phyloP scores from a whole-genome alignment of 23 red algal species.

The Gracilaria caudata region DNA sequence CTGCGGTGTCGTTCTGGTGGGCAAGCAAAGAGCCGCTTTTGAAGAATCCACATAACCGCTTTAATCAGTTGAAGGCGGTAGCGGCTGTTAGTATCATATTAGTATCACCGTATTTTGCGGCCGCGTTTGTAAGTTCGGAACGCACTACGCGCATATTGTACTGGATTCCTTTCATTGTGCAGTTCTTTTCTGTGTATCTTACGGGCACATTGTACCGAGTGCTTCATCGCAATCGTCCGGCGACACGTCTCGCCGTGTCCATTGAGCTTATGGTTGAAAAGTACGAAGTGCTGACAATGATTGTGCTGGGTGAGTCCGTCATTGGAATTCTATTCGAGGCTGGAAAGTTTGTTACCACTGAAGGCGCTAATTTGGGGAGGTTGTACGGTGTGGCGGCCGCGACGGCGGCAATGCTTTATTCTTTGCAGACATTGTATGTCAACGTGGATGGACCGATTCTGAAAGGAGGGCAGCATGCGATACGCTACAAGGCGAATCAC shows the following conservation, averaged over 20 bases:
- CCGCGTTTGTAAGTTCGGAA: slow-evolving; percentile 58
- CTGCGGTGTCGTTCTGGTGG: slow-evolving; percentile 16
- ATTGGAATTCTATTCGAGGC: slow-evolving; percentile 67
- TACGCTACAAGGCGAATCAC: slow-evolving; percentile 27
- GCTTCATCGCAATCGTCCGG: slow-evolving; percentile 34
- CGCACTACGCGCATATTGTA: slow-evolving; percentile 45
- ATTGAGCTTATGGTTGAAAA: slow-evolving; percentile 74
- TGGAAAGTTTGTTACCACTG: slow-evolving; percentile 40
- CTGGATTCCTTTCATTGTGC: slow-evolving; percentile 28
- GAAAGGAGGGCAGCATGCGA: slow-evolving; percentile 58
- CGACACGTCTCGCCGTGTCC: slow-evolving; percentile 41
- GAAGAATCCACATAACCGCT: slow-evolving; percentile 16
- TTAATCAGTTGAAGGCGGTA: slow-evolving; percentile 41
- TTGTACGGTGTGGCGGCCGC: slow-evolving; percentile 51
- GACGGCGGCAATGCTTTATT: slow-evolving; percentile 53
- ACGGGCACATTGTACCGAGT: slow-evolving; percentile 21
- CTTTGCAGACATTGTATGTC: slow-evolving; percentile 57
- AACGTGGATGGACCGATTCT: slow-evolving; percentile 63
- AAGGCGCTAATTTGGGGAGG: slow-evolving; percentile 19
- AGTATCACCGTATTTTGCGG: slow-evolving; percentile 54
- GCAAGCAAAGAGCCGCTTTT: slow-evolving; percentile 18
- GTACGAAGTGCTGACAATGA: slow-evolving; percentile 69
- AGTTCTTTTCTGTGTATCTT: slow-evolving; percentile 39
- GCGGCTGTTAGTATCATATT: not conserved
- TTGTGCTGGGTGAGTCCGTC: slow-evolving; percentile 65